Evolutionary conservation across 139 green algal genomes (phyloP).

Genomic region (Closterium sp.): DNA sequence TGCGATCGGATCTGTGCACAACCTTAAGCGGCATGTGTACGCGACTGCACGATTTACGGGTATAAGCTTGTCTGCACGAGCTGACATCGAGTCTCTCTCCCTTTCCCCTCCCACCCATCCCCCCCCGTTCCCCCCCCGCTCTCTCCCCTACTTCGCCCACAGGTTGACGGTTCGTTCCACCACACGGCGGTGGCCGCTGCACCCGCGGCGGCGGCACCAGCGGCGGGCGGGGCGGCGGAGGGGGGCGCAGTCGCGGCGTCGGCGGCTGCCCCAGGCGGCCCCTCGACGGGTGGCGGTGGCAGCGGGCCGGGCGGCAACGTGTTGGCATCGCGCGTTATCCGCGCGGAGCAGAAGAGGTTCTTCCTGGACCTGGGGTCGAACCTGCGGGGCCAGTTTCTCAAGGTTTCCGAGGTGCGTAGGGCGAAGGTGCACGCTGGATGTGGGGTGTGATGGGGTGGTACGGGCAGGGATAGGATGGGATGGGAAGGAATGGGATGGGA

Average conservation of each 20-base stretch:
- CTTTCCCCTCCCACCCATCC: not conserved
- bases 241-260: not conserved
- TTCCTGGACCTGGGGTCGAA: slow-evolving; percentile 50
- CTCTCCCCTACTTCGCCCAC: not conserved
- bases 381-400: slow-evolving; percentile 36
- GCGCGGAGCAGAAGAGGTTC: slow-evolving; percentile 48
- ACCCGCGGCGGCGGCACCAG: slow-evolving; percentile 3
- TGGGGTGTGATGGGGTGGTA: no score
- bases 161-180: not conserved
- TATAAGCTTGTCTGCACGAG: no score
- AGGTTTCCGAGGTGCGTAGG: slow-evolving; percentile 49
- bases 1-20: no score
- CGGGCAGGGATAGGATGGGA: no score
- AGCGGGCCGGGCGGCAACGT: not conserved
- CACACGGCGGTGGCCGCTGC: not conserved
- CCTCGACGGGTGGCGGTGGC: not conserved
- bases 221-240: not conserved
- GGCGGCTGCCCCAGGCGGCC: not conserved
- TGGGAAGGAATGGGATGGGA: no score
- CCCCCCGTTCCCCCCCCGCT: not conserved
- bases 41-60: no score
- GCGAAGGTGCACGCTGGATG: not conserved
- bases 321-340: slow-evolving; percentile 21
- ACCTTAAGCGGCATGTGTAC: no score
- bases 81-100: not conserved